Conservation (phyloP, 352 stramenopile genomes). For the Phytopythium litorale region DNA sequence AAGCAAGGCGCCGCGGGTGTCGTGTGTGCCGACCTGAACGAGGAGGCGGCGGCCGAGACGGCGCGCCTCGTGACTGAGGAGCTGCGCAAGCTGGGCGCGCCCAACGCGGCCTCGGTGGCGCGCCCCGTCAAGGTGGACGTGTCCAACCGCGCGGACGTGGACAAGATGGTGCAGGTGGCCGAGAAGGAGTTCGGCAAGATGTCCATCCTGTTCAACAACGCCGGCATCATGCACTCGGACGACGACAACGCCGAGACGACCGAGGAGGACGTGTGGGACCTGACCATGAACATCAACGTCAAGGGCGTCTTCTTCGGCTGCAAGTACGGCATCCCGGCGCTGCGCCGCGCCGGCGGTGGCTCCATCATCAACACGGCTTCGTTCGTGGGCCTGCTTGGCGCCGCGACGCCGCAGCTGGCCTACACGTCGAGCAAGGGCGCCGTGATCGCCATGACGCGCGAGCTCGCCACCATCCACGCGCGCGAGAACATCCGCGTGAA, state of each 20-base stretch:
- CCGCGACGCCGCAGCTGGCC: constrained; percentile 82
- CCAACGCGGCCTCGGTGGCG: constrained; percentile 47
- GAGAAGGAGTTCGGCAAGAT: constrained; percentile 80
- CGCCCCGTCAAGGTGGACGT: constrained; percentile 61
- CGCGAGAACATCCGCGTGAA: constrained; percentile 89
- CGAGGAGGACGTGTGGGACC: constrained; percentile 78
- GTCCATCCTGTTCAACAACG: constrained; percentile 87
- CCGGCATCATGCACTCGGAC: constrained; percentile 79
- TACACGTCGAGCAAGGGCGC: constrained; percentile 89
- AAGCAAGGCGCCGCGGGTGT: constrained; percentile 73
- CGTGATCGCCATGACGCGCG: constrained; percentile 83
- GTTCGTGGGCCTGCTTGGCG: constrained; percentile 78
- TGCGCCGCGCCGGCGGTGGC: constrained; percentile 71
- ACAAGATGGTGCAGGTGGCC: constrained; percentile 71
- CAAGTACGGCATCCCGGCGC: constrained; percentile 83
- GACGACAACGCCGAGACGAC: constrained; percentile 79
- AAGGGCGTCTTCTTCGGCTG: constrained; percentile 88
- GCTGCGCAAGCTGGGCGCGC: constrained; percentile 44
- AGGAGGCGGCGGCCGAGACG: constrained; percentile 59
- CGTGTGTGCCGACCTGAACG: constrained; percentile 80
- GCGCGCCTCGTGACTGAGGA: constrained; percentile 60
- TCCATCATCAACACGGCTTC: constrained; percentile 89
- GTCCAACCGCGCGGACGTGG: constrained; percentile 64
- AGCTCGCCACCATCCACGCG: constrained; percentile 82
- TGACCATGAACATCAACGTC: constrained; percentile 87